These are phyloP conservation scores for Anthracocystis setariae DNA, from an alignment of 1,284 basidiomycete genomes.

Conservation along the genomic window DNA sequence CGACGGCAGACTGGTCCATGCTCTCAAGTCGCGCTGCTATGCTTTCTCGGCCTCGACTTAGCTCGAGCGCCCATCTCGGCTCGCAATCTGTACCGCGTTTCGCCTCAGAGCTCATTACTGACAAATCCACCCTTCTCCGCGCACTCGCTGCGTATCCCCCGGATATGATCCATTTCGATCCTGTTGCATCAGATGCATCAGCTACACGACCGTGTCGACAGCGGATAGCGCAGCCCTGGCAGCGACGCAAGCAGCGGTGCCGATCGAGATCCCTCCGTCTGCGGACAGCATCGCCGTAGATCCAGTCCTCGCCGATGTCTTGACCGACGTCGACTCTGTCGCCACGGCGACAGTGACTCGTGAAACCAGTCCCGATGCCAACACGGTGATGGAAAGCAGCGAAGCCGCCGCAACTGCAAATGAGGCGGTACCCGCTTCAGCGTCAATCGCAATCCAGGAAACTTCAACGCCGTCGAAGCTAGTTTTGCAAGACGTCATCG, in stretches of 20 bases:
- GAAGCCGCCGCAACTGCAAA: not conserved
- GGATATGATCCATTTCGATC: too few relatives aligned
- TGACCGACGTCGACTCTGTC: constrained; percentile 39
- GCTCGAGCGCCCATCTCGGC: not conserved
- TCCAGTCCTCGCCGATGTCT: constrained; percentile 24
- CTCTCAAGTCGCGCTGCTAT: not conserved
- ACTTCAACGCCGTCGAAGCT: constrained; percentile 5
- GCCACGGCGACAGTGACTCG: constrained; percentile 41
- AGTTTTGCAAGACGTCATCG: not conserved
- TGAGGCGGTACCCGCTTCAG: not conserved
- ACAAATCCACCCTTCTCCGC: not conserved
- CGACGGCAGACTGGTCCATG: not conserved
- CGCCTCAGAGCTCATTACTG: not conserved
- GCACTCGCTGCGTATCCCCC: not conserved
- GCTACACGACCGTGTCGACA: constrained; percentile 10
- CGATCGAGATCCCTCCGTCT: not conserved
- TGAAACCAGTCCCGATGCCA: constrained; percentile 27
- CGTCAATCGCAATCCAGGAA: not conserved
- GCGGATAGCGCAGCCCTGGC: constrained; percentile 16
- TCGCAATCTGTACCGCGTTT: not conserved
- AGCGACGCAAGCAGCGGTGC: not conserved
- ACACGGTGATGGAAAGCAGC: constrained; percentile 5
- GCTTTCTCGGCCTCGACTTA: not conserved
- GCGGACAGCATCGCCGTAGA: constrained; percentile 19
- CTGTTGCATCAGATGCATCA: not conserved